Conservation (phyloP, 2,329 filamentous ascomycete species). For the Aspergillus novofumigatus region DNA sequence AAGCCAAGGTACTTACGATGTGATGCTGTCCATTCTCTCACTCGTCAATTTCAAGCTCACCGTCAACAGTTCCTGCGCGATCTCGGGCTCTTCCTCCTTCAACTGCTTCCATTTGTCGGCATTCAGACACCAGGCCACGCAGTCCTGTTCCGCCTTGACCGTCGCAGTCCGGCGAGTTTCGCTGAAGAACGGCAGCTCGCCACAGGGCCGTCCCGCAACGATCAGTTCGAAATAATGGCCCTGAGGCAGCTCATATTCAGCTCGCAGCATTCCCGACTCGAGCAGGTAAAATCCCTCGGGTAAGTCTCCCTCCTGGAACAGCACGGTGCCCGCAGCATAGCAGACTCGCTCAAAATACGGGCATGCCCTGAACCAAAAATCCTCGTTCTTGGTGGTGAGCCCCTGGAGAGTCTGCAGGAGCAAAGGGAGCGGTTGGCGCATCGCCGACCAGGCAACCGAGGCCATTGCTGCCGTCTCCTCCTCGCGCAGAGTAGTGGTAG, state of each 20-base stretch:
- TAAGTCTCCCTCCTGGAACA: slow-evolving; percentile 73
- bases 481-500: slow-evolving; percentile 67
- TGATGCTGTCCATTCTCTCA: slow-evolving; percentile 78
- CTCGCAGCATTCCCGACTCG: slow-evolving; percentile 81
- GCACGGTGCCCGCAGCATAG: slow-evolving; percentile 63
- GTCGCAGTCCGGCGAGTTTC: slow-evolving; percentile 85
- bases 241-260: slow-evolving; percentile 87
- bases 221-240: slow-evolving; percentile 87
- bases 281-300: slow-evolving; percentile 86
- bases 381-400: slow-evolving; percentile 78
- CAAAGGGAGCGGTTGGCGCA: slow-evolving; percentile 84
- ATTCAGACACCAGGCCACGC: slow-evolving; percentile 77
- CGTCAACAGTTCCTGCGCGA: slow-evolving; percentile 77
- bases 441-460: slow-evolving; percentile 71
- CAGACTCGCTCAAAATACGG: slow-evolving; percentile 70
- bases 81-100: slow-evolving; percentile 67
- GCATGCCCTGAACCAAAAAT: slow-evolving; percentile 85
- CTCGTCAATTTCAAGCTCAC: slow-evolving; percentile 91
- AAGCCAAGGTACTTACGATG: slow-evolving; percentile 46
- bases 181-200: slow-evolving; percentile 93
- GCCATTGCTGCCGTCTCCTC: slow-evolving; percentile 51
- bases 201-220: slow-evolving; percentile 88
- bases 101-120: slow-evolving; percentile 66
- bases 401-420: slow-evolving; percentile 95
- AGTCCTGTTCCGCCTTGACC: slow-evolving; percentile 75